A percentile compares a stretch with the other conserved stretches of the same genome.
Conservation (phyloP, 345 rosid genomes). For the Gossypium sturtianum region DNA sequence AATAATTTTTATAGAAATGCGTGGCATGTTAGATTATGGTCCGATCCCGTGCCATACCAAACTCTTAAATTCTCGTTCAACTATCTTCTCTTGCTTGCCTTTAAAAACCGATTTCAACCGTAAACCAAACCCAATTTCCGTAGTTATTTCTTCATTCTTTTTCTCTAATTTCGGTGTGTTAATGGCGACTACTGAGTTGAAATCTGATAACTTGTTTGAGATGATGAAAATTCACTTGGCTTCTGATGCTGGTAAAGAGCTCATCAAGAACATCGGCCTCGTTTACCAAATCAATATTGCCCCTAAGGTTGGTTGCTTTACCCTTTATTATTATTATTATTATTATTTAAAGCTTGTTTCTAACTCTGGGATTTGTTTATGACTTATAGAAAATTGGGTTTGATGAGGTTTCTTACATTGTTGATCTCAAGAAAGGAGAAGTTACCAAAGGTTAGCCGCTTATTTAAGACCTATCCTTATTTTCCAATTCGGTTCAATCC, state of each 20-base stretch:
- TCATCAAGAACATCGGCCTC: not conserved
- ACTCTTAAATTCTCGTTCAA: not conserved
- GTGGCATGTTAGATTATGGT: too few relatives aligned
- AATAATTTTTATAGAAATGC: too few relatives aligned
- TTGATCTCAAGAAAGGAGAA: constrained; percentile 35
- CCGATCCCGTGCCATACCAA: not conserved
- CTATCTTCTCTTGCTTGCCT: not conserved
- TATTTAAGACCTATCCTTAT: constrained; percentile 1
- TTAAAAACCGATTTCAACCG: not conserved
- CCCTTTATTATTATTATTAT: not conserved
- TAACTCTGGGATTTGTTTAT: not conserved
- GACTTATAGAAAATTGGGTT: constrained; percentile 75
- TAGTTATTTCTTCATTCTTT: not conserved
- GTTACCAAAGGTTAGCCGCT: constrained; percentile 51
- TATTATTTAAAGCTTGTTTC: not conserved
- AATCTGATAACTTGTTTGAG: not conserved
- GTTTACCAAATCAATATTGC: not conserved
- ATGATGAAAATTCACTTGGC: not conserved
- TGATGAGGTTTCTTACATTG: constrained; percentile 60
- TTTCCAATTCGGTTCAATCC: not conserved
- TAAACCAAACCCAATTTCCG: not conserved
- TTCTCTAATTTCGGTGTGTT: not conserved
- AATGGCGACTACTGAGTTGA: not conserved
- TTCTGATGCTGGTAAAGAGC: not conserved
- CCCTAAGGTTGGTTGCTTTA: not conserved